Evolutionary conservation across 2,329 filamentous ascomycete genomes (phyloP).

Genomic region (Escovopsis weberi): DNA sequence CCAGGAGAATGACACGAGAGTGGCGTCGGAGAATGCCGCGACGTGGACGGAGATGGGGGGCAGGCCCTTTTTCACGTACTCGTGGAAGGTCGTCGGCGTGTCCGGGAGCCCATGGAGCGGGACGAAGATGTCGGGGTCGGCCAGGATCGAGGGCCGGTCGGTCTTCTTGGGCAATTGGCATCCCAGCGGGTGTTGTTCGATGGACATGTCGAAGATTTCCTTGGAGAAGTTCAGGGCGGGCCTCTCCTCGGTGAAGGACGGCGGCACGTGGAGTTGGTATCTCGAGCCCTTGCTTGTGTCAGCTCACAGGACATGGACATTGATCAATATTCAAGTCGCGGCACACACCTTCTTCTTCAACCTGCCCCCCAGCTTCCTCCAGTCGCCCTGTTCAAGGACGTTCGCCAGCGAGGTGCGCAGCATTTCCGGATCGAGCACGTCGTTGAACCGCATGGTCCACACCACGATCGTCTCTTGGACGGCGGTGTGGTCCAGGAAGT

Average conservation of each 20-base stretch:
- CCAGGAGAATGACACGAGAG: conserved; percentile 29
- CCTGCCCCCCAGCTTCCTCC: conserved; percentile 13
- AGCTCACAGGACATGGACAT: too few species aligned
- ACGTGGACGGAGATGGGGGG: conserved; percentile 33
- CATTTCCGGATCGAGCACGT: conserved; percentile 12
- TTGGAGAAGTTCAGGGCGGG: conserved; percentile 27
- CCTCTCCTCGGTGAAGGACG: conserved; percentile 12
- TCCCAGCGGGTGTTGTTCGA: conserved; percentile 21
- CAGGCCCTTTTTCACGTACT: conserved; percentile 24
- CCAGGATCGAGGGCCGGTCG: conserved; percentile 11
- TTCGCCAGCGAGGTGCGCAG: conserved; percentile 8
- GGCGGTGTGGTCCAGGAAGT: conserved; percentile 10
- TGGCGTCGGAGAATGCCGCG: conserved; percentile 32
- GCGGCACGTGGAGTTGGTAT: conserved; percentile 15
- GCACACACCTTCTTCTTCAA: conserved; percentile 8
- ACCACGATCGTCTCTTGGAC: conserved; percentile 4
- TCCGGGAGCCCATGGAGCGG: conserved; percentile 1
- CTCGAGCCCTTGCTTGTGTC: too few species aligned
- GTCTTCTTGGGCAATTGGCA: neutral
- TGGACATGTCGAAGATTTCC: conserved; percentile 16
- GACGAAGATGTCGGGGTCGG: neutral
- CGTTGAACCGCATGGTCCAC: conserved; percentile 12
- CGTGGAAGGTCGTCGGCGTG: conserved; percentile 15
- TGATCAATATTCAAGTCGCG: too few species aligned
- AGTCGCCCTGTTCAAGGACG: conserved; percentile 9